Percentiles rank a stretch among this genome's conserved stretches.
Evolutionary conservation across 2,329 filamentous ascomycete genomes (phyloP).

Genomic region (Diaporthe vaccinii): DNA sequence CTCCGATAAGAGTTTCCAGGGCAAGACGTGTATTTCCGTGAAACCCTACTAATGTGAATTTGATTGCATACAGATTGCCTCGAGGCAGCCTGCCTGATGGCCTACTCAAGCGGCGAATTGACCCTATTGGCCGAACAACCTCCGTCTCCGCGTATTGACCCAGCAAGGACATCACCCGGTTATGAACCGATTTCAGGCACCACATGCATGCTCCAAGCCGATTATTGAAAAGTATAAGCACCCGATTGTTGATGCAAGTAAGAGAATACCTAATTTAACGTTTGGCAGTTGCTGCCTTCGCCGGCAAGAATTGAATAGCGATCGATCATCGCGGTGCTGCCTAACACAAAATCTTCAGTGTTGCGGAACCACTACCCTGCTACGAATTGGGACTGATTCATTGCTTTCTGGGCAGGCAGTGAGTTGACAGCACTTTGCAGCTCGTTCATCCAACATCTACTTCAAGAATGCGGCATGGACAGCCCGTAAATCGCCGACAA

Average conservation of each 20-base stretch:
- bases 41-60: slow-evolving; percentile 6
- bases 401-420: background rate
- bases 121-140: slow-evolving; percentile 12
- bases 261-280: no score
- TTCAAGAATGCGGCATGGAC: background rate
- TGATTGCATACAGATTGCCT: background rate
- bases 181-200: slow-evolving; percentile 23
- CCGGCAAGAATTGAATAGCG: background rate
- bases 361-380: no score
- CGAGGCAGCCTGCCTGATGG: background rate
- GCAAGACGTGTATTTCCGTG: background rate
- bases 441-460: background rate
- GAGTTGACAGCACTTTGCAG: background rate
- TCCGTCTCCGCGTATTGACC: background rate
- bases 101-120: slow-evolving; percentile 10
- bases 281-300: background rate
- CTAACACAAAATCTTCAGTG: background rate
- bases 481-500: background rate
- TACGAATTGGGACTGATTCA: no score
- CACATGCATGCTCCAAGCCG: background rate
- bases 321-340: background rate
- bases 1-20: background rate
- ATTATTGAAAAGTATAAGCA: background rate
- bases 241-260: background rate
- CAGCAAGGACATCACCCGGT: slow-evolving; percentile 14